A percentile compares a stretch with the other conserved stretches of the same genome.
These are phyloP conservation scores for Powellomyces hirtus DNA, from an alignment of 192 early-diverging fungal genomes.

Conservation along the genomic window DNA sequence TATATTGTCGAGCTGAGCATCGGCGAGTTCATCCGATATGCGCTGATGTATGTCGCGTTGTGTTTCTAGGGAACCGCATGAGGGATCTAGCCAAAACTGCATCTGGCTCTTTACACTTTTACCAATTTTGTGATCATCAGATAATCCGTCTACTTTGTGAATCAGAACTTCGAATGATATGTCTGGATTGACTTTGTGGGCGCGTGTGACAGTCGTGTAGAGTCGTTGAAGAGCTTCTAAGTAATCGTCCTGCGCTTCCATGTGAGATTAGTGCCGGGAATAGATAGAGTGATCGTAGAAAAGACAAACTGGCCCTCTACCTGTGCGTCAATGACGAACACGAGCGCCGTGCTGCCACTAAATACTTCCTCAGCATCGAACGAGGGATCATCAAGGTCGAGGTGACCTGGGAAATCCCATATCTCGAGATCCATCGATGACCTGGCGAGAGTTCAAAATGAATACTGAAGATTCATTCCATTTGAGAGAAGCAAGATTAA, in stretches of 20 bases:
- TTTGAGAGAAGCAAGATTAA: neutral
- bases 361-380: slow-evolving; percentile 34
- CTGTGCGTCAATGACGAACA: slow-evolving; percentile 96
- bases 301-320: slow-evolving; percentile 27
- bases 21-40: slow-evolving; percentile 81
- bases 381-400: slow-evolving; percentile 72
- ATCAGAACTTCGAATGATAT: slow-evolving; percentile 93
- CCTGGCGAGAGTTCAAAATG: slow-evolving; percentile 19
- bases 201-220: slow-evolving; percentile 67
- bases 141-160: slow-evolving; percentile 95
- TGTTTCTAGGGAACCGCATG: slow-evolving; percentile 69
- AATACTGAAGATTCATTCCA: neutral
- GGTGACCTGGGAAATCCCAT: slow-evolving; percentile 90
- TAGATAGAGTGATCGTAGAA: neutral
- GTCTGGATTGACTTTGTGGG: slow-evolving; percentile 75
- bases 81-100: too few species aligned
- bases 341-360: slow-evolving; percentile 60
- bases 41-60: slow-evolving; percentile 92
- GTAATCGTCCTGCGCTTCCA: slow-evolving; percentile 69
- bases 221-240: slow-evolving; percentile 73
- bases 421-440: slow-evolving; percentile 84
- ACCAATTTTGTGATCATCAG: slow-evolving; percentile 94
- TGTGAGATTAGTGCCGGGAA: neutral
- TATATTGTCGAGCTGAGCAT: slow-evolving; percentile 71
- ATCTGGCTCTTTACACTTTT: too few species aligned